These are phyloP conservation scores for Saksenaea vasiformis DNA, from an alignment of 371 early-diverging fungal genomes.

Conservation along the genomic window DNA sequence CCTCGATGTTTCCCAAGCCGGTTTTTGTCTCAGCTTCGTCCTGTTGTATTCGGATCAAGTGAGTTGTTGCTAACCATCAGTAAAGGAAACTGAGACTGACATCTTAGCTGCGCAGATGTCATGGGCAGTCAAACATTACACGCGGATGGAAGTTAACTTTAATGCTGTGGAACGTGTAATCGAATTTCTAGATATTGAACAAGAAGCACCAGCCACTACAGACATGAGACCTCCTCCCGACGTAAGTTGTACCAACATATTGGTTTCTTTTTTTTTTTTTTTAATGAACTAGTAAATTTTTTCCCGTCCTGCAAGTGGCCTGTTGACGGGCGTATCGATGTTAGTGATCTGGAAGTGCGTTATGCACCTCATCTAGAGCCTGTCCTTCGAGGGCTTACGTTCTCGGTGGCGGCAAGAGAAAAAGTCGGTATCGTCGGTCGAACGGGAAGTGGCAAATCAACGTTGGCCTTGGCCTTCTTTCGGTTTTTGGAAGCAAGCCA, in stretches of 20 bases:
- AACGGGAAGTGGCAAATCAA: slow-evolving; percentile 82
- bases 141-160: slow-evolving; percentile 12
- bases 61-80: slow-evolving; percentile 6
- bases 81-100: not conserved
- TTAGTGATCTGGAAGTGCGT: slow-evolving; percentile 55
- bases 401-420: slow-evolving; percentile 51
- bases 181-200: slow-evolving; percentile 8
- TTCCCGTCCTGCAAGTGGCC: slow-evolving; percentile 58
- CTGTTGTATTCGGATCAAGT: slow-evolving; percentile 56
- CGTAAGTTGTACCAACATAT: not conserved
- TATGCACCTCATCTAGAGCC: slow-evolving; percentile 63
- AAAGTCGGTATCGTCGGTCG: slow-evolving; percentile 71
- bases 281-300: slow-evolving; percentile 55
- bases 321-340: slow-evolving; percentile 58
- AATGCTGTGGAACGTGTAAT: slow-evolving; percentile 6
- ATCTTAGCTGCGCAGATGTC: slow-evolving; percentile 44
- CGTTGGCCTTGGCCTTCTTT: slow-evolving; percentile 74
- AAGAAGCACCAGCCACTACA: not conserved
- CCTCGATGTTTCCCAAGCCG: slow-evolving; percentile 68
- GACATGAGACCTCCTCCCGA: slow-evolving; percentile 3
- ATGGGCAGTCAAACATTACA: slow-evolving; percentile 60
- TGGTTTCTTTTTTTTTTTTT: not conserved
- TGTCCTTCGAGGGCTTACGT: slow-evolving; percentile 58
- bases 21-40: slow-evolving; percentile 71
- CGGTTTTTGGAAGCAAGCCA: slow-evolving; percentile 68